Evolutionary conservation across 495 filamentous ascomycete species (phyloP).

Genomic region (Annulohypoxylon maeteangense): DNA sequence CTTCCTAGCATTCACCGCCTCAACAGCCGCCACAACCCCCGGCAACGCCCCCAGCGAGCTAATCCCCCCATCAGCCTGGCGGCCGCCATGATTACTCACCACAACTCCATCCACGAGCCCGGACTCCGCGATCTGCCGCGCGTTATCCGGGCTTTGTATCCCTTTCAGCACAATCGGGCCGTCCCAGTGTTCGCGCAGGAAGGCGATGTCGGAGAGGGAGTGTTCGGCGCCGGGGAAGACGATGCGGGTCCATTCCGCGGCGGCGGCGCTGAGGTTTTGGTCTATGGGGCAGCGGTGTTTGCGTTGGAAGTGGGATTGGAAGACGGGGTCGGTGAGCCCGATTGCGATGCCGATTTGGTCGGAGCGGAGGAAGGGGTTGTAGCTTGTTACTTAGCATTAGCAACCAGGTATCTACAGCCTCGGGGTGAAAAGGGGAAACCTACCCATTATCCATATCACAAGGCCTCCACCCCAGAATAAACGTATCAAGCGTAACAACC

Average conservation of each 20-base stretch:
- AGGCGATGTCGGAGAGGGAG: constrained; percentile 62
- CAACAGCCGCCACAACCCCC: constrained; percentile 60
- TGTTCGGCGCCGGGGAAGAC: constrained; percentile 36
- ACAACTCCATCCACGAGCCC: constrained; percentile 63
- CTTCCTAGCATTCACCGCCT: constrained; percentile 36
- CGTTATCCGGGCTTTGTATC: constrained; percentile 67
- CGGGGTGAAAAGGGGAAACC: constrained; percentile 21
- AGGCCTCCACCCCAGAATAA: constrained; percentile 66
- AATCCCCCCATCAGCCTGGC: constrained; percentile 67
- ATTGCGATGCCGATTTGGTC: constrained; percentile 43
- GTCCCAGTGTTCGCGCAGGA: constrained; percentile 56
- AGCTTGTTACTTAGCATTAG: not conserved
- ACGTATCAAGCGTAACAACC: constrained; percentile 68
- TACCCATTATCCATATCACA: constrained; percentile 71
- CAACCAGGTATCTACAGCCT: not conserved
- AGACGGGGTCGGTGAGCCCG: constrained; percentile 45
- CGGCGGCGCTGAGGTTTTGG: constrained; percentile 27
- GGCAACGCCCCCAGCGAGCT: constrained; percentile 66
- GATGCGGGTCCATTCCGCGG: constrained; percentile 37
- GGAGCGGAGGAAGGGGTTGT: constrained; percentile 42
- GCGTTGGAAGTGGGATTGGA: constrained; percentile 34
- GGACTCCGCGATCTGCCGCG: constrained; percentile 57
- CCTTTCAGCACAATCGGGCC: constrained; percentile 70
- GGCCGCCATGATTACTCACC: constrained; percentile 71
- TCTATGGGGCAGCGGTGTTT: constrained; percentile 24